phyloP scores from a whole-genome alignment of 2,329 filamentous ascomycete genomes.

The Pseudocercospora ulei region DNA sequence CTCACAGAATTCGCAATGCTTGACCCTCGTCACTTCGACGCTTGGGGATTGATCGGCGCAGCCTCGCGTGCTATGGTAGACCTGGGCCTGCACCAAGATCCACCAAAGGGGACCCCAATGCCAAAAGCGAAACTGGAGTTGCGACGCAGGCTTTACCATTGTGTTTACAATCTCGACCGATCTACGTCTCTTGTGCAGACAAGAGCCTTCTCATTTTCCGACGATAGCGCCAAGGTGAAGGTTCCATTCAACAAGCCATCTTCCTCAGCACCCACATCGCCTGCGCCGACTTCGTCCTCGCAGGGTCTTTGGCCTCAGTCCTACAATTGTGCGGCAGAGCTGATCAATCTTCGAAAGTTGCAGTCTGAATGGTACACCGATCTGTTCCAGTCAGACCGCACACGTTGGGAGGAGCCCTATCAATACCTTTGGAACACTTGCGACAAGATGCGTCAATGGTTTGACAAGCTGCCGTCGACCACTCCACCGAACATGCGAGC shows the following conservation, averaged over 20 bases:
- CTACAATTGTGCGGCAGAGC: slow-evolving; percentile 61
- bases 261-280: slow-evolving; percentile 22
- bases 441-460: slow-evolving; percentile 70
- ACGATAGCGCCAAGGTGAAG: slow-evolving; percentile 74
- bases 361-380: slow-evolving; percentile 86
- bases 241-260: slow-evolving; percentile 49
- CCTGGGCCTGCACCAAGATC: slow-evolving; percentile 86
- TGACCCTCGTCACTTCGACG: slow-evolving; percentile 83
- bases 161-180: slow-evolving; percentile 80
- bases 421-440: slow-evolving; percentile 68
- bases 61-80: slow-evolving; percentile 81
- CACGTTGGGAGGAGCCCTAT: slow-evolving; percentile 57
- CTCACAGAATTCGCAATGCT: slow-evolving; percentile 83
- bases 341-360: slow-evolving; percentile 73
- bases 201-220: slow-evolving; percentile 83
- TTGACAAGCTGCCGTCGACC: slow-evolving; percentile 59
- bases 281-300: slow-evolving; percentile 23
- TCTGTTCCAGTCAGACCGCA: slow-evolving; percentile 67
- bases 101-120: slow-evolving; percentile 57
- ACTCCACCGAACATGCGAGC: slow-evolving; percentile 58
- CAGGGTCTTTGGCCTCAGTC: slow-evolving; percentile 43
- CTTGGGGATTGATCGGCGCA: slow-evolving; percentile 87
- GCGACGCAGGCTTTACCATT: slow-evolving; percentile 77
- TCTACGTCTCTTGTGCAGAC: slow-evolving; percentile 82
- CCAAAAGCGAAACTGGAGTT: slow-evolving; percentile 64